phyloP scores from a whole-genome alignment of 495 filamentous ascomycete genomes.

The Daldinia decipiens region DNA sequence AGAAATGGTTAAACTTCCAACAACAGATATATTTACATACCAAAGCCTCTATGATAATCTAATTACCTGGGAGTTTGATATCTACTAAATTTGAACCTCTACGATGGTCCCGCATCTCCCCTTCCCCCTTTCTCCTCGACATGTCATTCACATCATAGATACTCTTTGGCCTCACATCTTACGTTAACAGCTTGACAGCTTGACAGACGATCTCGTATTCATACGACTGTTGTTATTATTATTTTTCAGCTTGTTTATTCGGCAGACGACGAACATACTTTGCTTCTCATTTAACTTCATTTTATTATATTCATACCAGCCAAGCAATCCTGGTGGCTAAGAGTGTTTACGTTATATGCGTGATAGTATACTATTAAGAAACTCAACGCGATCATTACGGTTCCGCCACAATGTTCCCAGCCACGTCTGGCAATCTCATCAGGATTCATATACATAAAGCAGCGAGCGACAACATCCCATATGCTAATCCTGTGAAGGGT shows the following conservation, averaged over 20 bases:
- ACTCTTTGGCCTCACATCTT: neutral
- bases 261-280: neutral
- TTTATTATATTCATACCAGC: slow-evolving; percentile 1
- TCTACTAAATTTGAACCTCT: neutral
- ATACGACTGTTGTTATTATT: neutral
- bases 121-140: no score
- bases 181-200: neutral
- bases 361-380: slow-evolving; percentile 2
- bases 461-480: slow-evolving; percentile 29
- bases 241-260: neutral
- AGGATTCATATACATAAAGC: slow-evolving; percentile 12
- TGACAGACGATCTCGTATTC: neutral
- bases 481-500: slow-evolving; percentile 38
- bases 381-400: slow-evolving; percentile 16
- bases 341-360: slow-evolving; percentile 3
- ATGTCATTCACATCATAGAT: no score
- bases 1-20: neutral
- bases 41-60: neutral
- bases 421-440: slow-evolving; percentile 26
- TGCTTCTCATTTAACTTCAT: neutral
- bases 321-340: neutral
- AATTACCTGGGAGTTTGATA: neutral
- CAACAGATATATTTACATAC: neutral
- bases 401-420: slow-evolving; percentile 8
- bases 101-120: no score